Base-by-base conservation (phyloP, 306 rosid species). In the Casuarina glauca region DNA sequence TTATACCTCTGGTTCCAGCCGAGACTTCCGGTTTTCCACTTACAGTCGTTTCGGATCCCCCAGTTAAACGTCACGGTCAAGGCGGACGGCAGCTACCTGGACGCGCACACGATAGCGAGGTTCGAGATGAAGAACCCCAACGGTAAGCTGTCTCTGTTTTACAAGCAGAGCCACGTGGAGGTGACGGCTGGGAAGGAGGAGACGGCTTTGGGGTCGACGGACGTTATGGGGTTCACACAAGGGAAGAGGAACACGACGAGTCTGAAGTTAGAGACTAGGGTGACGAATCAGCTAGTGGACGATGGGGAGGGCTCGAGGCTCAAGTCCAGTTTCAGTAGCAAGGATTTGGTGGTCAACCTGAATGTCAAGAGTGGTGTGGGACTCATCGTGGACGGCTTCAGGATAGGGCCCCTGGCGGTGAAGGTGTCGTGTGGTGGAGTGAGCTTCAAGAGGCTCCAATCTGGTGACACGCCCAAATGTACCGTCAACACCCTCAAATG, bases 41-140 rank as follows among this genome's bases (percentile, higher is more conserved):
- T 94, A 2, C 82, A 66, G 3, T 89, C 97, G 0, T 89, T 89
- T 76, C 88, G 86, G 69, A 48, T 88, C 41, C 75, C 89, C 1
- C 77, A 13, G 2, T 67, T 90, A 15, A 89, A 89, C 72, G 77
- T 90, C 58, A 79, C 89, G 6, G 64, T 43, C n/a, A 84, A 53
- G 41, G 0, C 62, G 9, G 87, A 90, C 53, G 91, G 81, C 11
- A 51, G 84, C 4, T 85, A 76, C 78, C 90, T 94, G n/a, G 68
- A 83, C 79, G 87, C 90, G 6, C 15, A 73, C 16, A 79, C 93
- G 16, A 35, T 75, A 20, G 20, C 82, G 19, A 81, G 82, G 52
- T 72, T 94, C 43, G 93, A 93, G 52, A 73, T 87, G 42, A 86
- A 80, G 83, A 93, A 93, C 74, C 86, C 86, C 0, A 93, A 88